Evolutionary conservation across 192 early-diverging fungal genomes (phyloP), one percentile per base, ranked within the genome.

Genomic region (Mortierella alpina): DNA sequence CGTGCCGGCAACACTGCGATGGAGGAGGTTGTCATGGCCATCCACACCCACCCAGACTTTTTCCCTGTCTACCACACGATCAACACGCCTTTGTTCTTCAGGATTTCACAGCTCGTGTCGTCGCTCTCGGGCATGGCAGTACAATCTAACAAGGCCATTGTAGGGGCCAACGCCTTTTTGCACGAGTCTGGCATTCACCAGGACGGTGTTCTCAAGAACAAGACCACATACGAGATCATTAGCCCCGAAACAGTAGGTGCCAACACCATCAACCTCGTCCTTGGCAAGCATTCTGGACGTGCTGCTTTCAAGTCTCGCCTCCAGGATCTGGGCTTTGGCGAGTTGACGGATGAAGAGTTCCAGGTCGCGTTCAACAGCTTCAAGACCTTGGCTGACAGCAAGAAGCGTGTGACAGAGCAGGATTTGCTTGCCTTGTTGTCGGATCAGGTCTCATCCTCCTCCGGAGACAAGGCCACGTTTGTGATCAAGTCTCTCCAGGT

Each of bases 161-260:
- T 99, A 48, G 97, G 97, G 39, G 90, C 92, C 62, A 99, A 99
- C 72, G 97, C 97, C 22, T 99, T 99, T 69, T 86, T 96, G 75
- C 97, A 99, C 82, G 96, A 99, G 86, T 96, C 94, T 69, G 97
- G 97, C 42, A 99, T 99, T 83, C 97, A 99, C 84, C 97, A 99
- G 83, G 97, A 99, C 83, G 97, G 97, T 63, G 93, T 99, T 63
- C 90, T 99, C 59, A 99, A 99, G 86, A 91, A 98, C 88, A 96
- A 96, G 82, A 85, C 83, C 48, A 99, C 97, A 0, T 99, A 99
- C 78, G 97, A 99, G 86, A 99, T 99, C 74, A 98, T 99, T 69
- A 90, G 92, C 64, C 96, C 97, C 13, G 95, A 94, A 56, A 91
- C 94, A 41, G 92, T 99, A 12, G 97, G 97, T 57, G 91, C 97